A percentile compares a stretch with the other conserved stretches of the same genome.
These are phyloP conservation scores for Cinchona pubescens DNA, from an alignment of 257 asterid genomes.

Conservation along the genomic window DNA sequence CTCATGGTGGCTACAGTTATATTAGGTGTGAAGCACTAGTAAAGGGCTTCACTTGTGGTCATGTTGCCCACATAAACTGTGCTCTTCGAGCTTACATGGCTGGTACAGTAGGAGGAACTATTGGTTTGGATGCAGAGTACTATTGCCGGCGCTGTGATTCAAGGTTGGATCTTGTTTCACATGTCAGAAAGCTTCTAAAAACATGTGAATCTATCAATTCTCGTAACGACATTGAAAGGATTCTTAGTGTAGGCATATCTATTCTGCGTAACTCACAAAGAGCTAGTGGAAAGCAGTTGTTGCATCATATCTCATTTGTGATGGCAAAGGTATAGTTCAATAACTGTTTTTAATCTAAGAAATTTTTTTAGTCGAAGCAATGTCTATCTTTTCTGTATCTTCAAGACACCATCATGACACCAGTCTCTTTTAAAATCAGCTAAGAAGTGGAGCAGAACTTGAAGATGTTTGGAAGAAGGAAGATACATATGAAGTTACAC, in stretches of 20 bases:
- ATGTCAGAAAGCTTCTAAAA: constrained; percentile 47
- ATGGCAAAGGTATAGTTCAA: constrained; percentile 58
- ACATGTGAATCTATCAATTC: constrained; percentile 49
- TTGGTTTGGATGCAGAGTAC: constrained; percentile 77
- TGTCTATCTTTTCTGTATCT: constrained; percentile 17
- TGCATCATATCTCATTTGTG: constrained; percentile 45
- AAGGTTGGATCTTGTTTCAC: constrained; percentile 61
- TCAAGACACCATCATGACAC: constrained; percentile 20
- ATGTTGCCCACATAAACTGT: constrained; percentile 70
- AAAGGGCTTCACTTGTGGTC: constrained; percentile 58
- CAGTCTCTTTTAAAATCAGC: constrained; percentile 46
- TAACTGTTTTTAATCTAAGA: constrained; percentile 16
- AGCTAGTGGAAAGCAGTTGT: constrained; percentile 48
- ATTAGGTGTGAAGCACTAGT: constrained; percentile 64
- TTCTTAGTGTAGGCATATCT: constrained; percentile 47
- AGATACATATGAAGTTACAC: constrained; percentile 23
- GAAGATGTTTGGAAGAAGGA: constrained; percentile 53
- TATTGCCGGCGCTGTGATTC: constrained; percentile 89
- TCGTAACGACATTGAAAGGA: constrained; percentile 44
- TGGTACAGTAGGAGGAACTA: constrained; percentile 80
- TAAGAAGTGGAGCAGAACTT: constrained; percentile 46
- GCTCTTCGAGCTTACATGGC: constrained; percentile 79
- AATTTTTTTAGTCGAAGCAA: constrained; percentile 12
- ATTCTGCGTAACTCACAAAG: constrained; percentile 52
- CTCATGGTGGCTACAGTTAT: constrained; percentile 38